Conservation (phyloP, 805 yeast genomes). For the Blastobotrys attinorum region DNA sequence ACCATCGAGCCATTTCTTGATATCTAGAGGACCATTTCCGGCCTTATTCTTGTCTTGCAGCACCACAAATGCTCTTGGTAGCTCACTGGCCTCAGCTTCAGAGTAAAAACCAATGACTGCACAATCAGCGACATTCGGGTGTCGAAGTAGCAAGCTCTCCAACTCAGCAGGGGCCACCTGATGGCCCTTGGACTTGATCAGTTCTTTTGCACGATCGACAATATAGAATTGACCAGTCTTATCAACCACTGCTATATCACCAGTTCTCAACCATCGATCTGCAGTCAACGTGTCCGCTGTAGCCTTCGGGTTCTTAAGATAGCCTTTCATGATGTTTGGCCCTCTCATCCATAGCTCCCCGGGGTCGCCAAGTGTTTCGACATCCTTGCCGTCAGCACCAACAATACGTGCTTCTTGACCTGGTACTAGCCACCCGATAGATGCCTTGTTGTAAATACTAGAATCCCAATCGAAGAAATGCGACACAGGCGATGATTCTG, state of each 20-base stretch:
- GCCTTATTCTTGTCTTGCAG: constrained; percentile 10
- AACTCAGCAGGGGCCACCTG: constrained; percentile 93
- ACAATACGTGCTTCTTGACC: constrained; percentile 44
- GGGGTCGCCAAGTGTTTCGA: constrained; percentile 38
- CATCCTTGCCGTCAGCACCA: constrained; percentile 36
- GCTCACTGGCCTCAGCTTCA: constrained; percentile 74
- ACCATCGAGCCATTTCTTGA: constrained; percentile 29
- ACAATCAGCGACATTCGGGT: constrained; percentile 71
- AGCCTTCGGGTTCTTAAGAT: constrained; percentile 42
- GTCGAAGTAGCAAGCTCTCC: constrained; percentile 72
- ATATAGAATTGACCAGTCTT: constrained; percentile 34
- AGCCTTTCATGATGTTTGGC: constrained; percentile 45
- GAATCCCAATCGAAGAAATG: constrained; percentile 33
- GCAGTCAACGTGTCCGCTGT: constrained; percentile 37
- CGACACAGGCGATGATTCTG: constrained; percentile 57
- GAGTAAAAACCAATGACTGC: constrained; percentile 75
- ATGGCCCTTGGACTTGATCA: constrained; percentile 67
- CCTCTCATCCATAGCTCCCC: constrained; percentile 57
- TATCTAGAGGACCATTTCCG: constrained; percentile 18
- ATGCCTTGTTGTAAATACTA: constrained; percentile 36
- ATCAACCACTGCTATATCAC: constrained; percentile 42
- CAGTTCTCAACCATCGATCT: constrained; percentile 53
- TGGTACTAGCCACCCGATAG: constrained; percentile 38
- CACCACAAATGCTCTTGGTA: constrained; percentile 33
- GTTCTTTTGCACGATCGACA: constrained; percentile 58